phyloP scores from a whole-genome alignment of 352 stramenopile species.

The Lagenidium giganteum region DNA sequence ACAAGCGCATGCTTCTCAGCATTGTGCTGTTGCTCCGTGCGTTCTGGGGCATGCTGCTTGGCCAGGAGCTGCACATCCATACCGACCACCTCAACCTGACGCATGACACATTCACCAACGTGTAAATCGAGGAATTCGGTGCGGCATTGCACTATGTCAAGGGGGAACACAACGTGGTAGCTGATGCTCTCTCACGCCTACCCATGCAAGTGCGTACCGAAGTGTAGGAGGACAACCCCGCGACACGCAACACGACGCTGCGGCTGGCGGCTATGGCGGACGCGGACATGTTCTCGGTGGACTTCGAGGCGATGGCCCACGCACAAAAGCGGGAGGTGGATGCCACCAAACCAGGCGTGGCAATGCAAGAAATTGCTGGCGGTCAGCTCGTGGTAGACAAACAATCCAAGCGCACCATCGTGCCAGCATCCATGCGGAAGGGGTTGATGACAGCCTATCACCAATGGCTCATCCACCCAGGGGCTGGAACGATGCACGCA shows the following conservation, averaged over 20 bases:
- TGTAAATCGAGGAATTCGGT: conserved; percentile 6
- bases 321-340: neutral
- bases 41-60: conserved; percentile 12
- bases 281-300: neutral
- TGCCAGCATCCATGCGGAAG: too few species aligned
- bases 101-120: too few species aligned
- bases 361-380: too few species aligned
- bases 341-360: too few species aligned
- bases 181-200: conserved; percentile 3
- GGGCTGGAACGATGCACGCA: too few species aligned
- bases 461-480: too few species aligned
- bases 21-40: conserved; percentile 26
- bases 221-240: neutral
- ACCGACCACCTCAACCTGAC: too few species aligned
- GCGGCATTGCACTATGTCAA: conserved; percentile 1
- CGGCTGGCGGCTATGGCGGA: neutral
- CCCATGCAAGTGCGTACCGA: neutral
- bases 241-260: too few species aligned
- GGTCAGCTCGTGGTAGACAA: too few species aligned
- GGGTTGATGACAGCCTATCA: too few species aligned
- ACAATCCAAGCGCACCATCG: too few species aligned
- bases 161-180: conserved; percentile 1
- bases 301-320: neutral
- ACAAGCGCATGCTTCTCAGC: conserved; percentile 29
- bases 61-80: conserved; percentile 13